Evolutionary conservation across 805 yeast species (phyloP).

Genomic region (Candida xyloterini): DNA sequence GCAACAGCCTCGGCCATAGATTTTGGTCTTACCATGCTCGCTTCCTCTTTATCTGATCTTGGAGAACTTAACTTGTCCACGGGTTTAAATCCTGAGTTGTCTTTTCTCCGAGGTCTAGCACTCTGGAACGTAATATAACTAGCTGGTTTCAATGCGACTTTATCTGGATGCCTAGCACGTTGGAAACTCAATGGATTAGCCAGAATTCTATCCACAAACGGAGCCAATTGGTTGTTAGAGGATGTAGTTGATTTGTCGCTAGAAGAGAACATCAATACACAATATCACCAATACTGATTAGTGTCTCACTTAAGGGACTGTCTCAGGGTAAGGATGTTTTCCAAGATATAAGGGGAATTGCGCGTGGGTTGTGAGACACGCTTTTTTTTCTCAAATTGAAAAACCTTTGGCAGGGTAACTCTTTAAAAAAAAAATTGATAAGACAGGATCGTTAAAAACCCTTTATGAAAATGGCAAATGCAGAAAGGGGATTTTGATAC

Average conservation of each 20-base stretch:
- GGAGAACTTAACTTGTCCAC: slow-evolving; percentile 1
- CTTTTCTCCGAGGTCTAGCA: slow-evolving; percentile 5
- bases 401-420: slow-evolving; percentile 5
- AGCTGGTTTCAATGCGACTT: slow-evolving; percentile 43
- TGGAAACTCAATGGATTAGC: slow-evolving; percentile 62
- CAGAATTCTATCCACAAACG: slow-evolving; percentile 61
- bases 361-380: slow-evolving; percentile 10
- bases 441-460: slow-evolving; percentile 4
- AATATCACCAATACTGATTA: no score
- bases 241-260: slow-evolving; percentile 6
- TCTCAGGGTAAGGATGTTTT: slow-evolving; percentile 6
- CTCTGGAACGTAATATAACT: slow-evolving; percentile 43
- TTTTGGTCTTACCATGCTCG: slow-evolving; percentile 34
- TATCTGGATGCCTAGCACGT: slow-evolving; percentile 55
- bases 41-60: slow-evolving; percentile 3
- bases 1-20: slow-evolving; percentile 61
- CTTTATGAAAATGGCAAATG: slow-evolving; percentile 5
- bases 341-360: background rate
- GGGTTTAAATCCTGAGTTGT: slow-evolving; percentile 6
- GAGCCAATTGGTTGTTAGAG: slow-evolving; percentile 33
- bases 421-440: slow-evolving; percentile 6
- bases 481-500: background rate
- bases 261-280: slow-evolving; percentile 7
- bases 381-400: background rate
- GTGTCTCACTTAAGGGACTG: background rate